Percentiles rank a stretch among this genome's conserved stretches.
Evolutionary conservation across 176 grass and related monocot species (phyloP).

Genomic region (Thalia dealbata): DNA sequence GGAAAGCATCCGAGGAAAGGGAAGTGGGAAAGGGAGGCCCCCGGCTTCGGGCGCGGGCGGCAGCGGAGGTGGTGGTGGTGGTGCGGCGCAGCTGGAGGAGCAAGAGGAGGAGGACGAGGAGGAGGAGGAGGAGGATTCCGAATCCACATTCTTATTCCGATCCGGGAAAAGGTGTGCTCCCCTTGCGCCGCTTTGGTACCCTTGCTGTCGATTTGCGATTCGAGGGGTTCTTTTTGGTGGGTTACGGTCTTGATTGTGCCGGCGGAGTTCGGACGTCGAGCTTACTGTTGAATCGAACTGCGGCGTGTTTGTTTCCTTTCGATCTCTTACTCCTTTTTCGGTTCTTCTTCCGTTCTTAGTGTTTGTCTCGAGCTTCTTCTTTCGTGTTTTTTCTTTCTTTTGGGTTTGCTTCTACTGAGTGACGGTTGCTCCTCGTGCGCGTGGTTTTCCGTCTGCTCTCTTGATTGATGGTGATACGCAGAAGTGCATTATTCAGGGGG

Average conservation of each 20-base stretch:
- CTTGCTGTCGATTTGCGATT: neutral
- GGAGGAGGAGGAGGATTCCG: neutral
- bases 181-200: neutral
- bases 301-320: neutral
- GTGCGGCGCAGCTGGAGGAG: neutral
- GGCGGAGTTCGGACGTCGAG: neutral
- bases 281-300: neutral
- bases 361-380: neutral
- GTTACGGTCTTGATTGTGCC: neutral
- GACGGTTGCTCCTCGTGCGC: neutral
- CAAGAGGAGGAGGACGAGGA: neutral
- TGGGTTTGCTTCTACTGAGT: neutral
- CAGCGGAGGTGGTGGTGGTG: neutral
- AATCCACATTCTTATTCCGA: slow-evolving; percentile 1
- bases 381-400: no score
- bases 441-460: neutral
- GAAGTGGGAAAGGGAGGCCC: neutral
- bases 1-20: neutral
- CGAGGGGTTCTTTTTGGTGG: neutral
- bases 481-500: neutral
- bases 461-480: neutral
- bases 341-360: neutral
- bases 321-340: neutral
- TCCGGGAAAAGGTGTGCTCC: neutral
- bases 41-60: neutral